Evolutionary conservation across 1,284 basidiomycete species (phyloP).

Genomic region (Mycena sp.): DNA sequence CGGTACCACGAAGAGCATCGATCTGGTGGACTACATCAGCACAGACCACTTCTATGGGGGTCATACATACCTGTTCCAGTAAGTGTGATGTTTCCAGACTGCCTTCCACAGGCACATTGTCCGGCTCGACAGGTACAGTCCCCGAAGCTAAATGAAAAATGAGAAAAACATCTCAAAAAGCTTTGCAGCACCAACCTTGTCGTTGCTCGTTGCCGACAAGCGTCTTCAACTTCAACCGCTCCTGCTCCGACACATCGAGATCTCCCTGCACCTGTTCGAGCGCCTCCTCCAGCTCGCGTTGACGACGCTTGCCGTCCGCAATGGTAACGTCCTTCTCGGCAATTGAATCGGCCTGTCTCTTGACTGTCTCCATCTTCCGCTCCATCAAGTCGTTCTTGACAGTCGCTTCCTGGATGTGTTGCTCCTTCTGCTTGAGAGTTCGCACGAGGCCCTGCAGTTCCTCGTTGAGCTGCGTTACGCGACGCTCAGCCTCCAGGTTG

Average conservation of each 20-base stretch:
- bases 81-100: slow-evolving; percentile 88
- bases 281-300: slow-evolving; percentile 90
- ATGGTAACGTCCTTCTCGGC: slow-evolving; percentile 85
- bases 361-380: slow-evolving; percentile 88
- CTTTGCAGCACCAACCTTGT: slow-evolving; percentile 63
- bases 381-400: slow-evolving; percentile 97
- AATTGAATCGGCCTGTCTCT: slow-evolving; percentile 89
- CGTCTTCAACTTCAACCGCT: slow-evolving; percentile 85
- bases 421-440: slow-evolving; percentile 87
- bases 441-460: slow-evolving; percentile 90
- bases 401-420: slow-evolving; percentile 86
- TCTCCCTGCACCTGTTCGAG: slow-evolving; percentile 94
- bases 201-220: slow-evolving; percentile 69
- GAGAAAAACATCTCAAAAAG: slow-evolving; percentile 23
- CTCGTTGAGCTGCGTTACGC: slow-evolving; percentile 85
- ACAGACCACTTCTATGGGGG: no score
- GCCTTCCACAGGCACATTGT: slow-evolving; percentile 74
- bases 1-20: slow-evolving; percentile 88
- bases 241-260: slow-evolving; percentile 86
- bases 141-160: slow-evolving; percentile 50
- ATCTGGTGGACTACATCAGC: slow-evolving; percentile 58
- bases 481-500: slow-evolving; percentile 93
- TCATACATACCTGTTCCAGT: slow-evolving; percentile 74
- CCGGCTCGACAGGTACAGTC: slow-evolving; percentile 63
- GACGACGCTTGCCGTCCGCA: slow-evolving; percentile 84